phyloP scores from a whole-genome alignment of 257 asterid genomes.

The Nicotiana undulata region DNA sequence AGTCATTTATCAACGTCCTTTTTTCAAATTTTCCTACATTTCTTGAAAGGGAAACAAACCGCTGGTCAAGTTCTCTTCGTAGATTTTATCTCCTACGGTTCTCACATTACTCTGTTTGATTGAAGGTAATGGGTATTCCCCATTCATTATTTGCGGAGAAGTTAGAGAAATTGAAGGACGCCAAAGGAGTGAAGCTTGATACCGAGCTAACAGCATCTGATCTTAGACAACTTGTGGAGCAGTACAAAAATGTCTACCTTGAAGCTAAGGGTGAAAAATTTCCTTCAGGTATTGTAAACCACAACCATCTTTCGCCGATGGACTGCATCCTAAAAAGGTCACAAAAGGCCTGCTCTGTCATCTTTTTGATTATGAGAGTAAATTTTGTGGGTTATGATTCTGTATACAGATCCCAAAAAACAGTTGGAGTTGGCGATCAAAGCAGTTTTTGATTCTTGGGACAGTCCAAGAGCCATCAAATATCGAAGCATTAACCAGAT shows the following conservation, averaged over 20 bases:
- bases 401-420: constrained; percentile 55
- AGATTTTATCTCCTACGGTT: neutral
- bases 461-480: constrained; percentile 82
- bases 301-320: neutral
- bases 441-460: constrained; percentile 95
- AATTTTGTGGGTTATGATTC: neutral
- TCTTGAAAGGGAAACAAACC: neutral
- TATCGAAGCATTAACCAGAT: constrained; percentile 81
- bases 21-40: neutral
- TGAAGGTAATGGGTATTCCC: constrained; percentile 85
- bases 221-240: constrained; percentile 77
- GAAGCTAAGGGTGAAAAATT: constrained; percentile 74
- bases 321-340: neutral
- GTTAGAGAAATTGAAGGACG: constrained; percentile 51
- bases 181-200: constrained; percentile 56
- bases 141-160: constrained; percentile 81
- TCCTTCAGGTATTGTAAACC: constrained; percentile 58
- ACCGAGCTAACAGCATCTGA: constrained; percentile 79
- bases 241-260: constrained; percentile 68
- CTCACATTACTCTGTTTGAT: neutral
- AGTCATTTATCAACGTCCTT: neutral
- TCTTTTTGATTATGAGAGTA: neutral
- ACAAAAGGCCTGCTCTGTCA: neutral
- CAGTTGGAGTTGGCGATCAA: constrained; percentile 84
- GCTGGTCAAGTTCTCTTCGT: neutral